phyloP scores from a whole-genome alignment of 306 rosid genomes.

The Albizia julibrissin region DNA sequence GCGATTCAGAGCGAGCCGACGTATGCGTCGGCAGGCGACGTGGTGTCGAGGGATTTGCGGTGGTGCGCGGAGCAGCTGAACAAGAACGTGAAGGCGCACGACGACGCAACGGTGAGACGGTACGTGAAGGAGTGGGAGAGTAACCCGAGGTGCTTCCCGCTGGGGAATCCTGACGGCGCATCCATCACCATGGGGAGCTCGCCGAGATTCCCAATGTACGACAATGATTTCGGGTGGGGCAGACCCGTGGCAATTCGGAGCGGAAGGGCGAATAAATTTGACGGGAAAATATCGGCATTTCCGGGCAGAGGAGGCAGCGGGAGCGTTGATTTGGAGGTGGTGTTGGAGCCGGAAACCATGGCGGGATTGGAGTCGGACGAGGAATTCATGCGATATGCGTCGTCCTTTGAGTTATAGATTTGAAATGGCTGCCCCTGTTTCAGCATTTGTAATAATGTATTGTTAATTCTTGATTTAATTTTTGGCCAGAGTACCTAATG shows the following conservation, averaged over 20 bases:
- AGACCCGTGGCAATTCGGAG: conserved; percentile 72
- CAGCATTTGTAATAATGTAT: background rate
- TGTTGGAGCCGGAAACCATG: conserved; percentile 73
- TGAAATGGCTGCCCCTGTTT: background rate
- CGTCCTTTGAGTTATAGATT: background rate
- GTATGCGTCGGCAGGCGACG: conserved; percentile 49
- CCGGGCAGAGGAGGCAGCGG: conserved; percentile 70
- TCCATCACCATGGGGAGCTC: conserved; percentile 86
- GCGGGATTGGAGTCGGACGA: conserved; percentile 59
- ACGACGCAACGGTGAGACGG: conserved; percentile 53
- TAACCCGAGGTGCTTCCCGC: conserved; percentile 58
- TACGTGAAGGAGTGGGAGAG: conserved; percentile 70
- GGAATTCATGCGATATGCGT: conserved; percentile 74
- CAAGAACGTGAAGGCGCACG: conserved; percentile 62
- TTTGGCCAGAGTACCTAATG: background rate
- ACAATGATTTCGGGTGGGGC: conserved; percentile 97
- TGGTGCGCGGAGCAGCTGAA: conserved; percentile 83
- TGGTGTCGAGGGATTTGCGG: conserved; percentile 44
- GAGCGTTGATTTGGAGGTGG: conserved; percentile 72
- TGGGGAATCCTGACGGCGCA: conserved; percentile 85
- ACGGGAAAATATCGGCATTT: conserved; percentile 83
- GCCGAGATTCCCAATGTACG: conserved; percentile 85
- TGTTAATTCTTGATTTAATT: too few relatives aligned
- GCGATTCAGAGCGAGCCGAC: conserved; percentile 76
- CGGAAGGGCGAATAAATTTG: conserved; percentile 78